Base-by-base conservation (phyloP, 345 rosid species). In the Gossypium turneri region DNA sequence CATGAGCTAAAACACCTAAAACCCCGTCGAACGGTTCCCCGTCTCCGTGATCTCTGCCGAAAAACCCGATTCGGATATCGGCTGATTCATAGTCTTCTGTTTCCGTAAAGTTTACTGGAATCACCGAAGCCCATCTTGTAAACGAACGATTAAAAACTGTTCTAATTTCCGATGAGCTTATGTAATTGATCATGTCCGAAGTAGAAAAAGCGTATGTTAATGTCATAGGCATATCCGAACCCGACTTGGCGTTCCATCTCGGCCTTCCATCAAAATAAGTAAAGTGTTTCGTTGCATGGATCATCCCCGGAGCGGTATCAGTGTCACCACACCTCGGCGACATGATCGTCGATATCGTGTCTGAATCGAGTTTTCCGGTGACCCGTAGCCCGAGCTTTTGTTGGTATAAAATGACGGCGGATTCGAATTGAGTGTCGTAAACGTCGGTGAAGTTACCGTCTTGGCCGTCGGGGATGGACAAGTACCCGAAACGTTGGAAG, bases 21-120 rank as follows among this genome's bases (percentile, higher is more conserved):
- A 85, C 95, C 47, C 98, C 97, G 72, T 94, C 97, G 58, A 94
- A 94, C 80, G 97, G 86, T 55, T 86, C 75, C 0, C 97, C 95
- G 67, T 94, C 98, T 9, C 98, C 97, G 80, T 94, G 98, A 62
- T 86, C 90, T 0, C 89, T 82, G 1, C 57, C 7, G 73, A 82
- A 88, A 51, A 93, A 94, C 52, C 93, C 97, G 66, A 94, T 92
- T 58, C 51, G 79, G 15, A 94, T 81, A 69, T 94, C 86, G 3
- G 98, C 97, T 5, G 73, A 1, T 3, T 67, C 0, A 78, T 82
- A 76, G 7, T 88, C 86, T 7, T 82, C 82, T 6, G 34, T 70
- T 78, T 91, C 97, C 65, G 43, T 74, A 80, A 92, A 94, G 67
- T 47, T 87, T 59, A 94, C 83, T 9, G 94, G 97, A 52, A 92